These are phyloP conservation scores for Asterochloris erici DNA, from an alignment of 139 green algal genomes.

Conservation along the genomic window DNA sequence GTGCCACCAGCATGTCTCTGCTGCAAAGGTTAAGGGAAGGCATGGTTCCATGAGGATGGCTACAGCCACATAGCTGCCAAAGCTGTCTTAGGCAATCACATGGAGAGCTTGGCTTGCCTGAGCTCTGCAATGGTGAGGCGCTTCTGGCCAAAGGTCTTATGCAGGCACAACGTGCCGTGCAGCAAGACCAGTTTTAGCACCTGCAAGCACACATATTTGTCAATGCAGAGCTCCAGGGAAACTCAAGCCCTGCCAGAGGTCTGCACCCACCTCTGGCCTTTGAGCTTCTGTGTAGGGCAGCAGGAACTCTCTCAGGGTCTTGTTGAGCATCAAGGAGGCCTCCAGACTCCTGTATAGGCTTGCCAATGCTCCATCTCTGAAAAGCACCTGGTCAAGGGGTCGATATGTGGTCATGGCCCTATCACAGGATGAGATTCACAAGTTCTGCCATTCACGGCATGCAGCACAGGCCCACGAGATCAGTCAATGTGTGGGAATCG, in stretches of 20 bases:
- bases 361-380: not conserved
- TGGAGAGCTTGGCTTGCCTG: not conserved
- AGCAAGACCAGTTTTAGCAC: constrained; percentile 6
- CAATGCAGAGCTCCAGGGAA: too few species aligned
- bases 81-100: too few species aligned
- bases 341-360: not conserved
- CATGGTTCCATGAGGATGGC: too few species aligned
- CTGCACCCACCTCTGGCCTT: not conserved
- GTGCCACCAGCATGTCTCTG: too few species aligned
- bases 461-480: not conserved
- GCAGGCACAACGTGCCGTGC: constrained; percentile 10
- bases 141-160: constrained; percentile 11
- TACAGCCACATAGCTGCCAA: too few species aligned
- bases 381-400: not conserved
- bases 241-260: too few species aligned
- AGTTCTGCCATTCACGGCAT: not conserved
- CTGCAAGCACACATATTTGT: not conserved
- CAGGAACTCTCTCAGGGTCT: constrained; percentile 9
- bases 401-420: not conserved
- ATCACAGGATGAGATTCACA: not conserved
- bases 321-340: constrained; percentile 7
- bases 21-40: too few species aligned
- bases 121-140: constrained; percentile 6
- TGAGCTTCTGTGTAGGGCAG: constrained; percentile 1
- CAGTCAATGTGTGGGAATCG: not conserved